Conservation (phyloP, 768 basidiomycete species). For the Lactarius sp. region DNA sequence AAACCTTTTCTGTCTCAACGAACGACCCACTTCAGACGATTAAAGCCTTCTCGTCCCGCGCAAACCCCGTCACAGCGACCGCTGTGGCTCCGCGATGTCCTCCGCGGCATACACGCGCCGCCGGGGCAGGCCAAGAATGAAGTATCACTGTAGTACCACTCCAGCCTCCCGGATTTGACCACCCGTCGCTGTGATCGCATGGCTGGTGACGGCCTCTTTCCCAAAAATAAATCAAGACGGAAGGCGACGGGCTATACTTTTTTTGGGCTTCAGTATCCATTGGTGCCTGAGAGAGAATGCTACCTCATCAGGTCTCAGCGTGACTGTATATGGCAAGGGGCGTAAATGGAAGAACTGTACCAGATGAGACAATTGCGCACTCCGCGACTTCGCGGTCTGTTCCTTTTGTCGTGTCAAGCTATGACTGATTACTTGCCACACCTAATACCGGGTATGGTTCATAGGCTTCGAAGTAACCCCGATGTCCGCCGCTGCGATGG, state of each 20-base stretch:
- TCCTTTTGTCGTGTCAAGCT: neutral
- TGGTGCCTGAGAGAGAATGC: neutral
- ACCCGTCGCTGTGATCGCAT: neutral
- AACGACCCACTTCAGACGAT: neutral
- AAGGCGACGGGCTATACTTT: neutral
- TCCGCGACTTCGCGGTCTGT: neutral
- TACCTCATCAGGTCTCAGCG: neutral
- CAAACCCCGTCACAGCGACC: neutral
- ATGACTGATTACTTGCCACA: neutral
- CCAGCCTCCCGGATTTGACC: neutral
- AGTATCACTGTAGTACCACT: neutral
- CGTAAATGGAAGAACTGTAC: neutral
- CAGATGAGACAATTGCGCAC: neutral
- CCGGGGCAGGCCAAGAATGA: neutral
- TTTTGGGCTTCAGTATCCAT: neutral
- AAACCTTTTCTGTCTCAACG: neutral
- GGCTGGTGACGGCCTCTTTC: neutral
- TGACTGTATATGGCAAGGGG: neutral
- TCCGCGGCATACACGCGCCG: slow-evolving; percentile 10
- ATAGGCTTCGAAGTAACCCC: neutral
- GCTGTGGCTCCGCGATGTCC: slow-evolving; percentile 5
- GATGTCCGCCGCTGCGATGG: neutral
- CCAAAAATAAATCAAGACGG: neutral
- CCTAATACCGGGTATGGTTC: neutral
- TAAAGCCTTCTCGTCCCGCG: slow-evolving; percentile 3